Conservation (phyloP, 169 alveolate genomes). For the Plasmodium chabaudi region DNA sequence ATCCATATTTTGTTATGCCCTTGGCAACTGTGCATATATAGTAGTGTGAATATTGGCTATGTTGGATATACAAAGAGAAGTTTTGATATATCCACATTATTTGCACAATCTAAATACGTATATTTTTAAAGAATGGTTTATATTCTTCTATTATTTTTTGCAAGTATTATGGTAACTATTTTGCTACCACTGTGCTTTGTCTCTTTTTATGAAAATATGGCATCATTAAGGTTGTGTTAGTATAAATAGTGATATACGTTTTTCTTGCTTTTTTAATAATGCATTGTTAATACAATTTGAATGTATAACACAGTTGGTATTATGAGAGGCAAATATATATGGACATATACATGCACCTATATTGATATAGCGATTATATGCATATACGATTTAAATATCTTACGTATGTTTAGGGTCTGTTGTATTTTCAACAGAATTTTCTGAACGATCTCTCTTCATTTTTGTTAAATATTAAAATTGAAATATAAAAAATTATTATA, state of each 20-base stretch:
- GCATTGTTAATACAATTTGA: too few species aligned
- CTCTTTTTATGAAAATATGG: too few species aligned
- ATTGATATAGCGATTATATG: background rate
- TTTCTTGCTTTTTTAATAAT: too few species aligned
- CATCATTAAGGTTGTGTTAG: too few species aligned
- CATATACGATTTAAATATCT: background rate
- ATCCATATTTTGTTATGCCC: background rate
- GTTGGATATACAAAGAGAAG: background rate
- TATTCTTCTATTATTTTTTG: too few species aligned
- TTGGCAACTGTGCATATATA: background rate
- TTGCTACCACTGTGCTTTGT: too few species aligned
- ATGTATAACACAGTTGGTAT: too few species aligned
- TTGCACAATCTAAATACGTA: too few species aligned
- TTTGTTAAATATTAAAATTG: background rate
- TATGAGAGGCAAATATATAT: background rate
- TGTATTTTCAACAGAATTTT: constrained; percentile 68
- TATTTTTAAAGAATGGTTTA: too few species aligned
- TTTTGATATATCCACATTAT: too few species aligned
- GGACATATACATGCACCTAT: background rate
- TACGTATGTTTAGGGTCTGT: constrained; percentile 71
- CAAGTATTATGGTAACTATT: too few species aligned
- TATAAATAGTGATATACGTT: too few species aligned
- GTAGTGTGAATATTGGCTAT: background rate
- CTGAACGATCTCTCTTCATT: constrained; percentile 77
- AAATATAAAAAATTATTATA: background rate